Base-by-base conservation (phyloP, 2,329 filamentous ascomycete species). In the Knufia fluminis region DNA sequence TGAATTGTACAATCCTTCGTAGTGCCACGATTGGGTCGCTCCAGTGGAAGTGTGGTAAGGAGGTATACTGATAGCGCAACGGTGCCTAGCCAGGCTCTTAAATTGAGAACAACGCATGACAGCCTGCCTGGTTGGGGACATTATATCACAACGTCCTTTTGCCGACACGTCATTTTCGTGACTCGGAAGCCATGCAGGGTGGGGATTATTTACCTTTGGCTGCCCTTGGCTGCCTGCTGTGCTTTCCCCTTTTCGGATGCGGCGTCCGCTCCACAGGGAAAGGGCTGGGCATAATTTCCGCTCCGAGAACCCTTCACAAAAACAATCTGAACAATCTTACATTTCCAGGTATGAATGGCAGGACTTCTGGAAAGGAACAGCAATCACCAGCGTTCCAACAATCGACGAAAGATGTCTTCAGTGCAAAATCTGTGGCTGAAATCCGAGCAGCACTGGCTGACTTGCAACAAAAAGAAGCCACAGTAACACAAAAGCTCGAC, bases 401-500 rank as follows among this genome's bases (percentile, higher is more conserved):
- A 17, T 35, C 54, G n/a, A 17, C 56, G 14, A 52, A 59, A 31
- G 63, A 67, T 61, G 74, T 92, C 62, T 80, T 80, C 69, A 78
- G 83, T 70, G 86, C 86, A 59, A 77, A 78, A 58, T 86, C 81
- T 59, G 76, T 90, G 57, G 77, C 83, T 57, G 86, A 94, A 55
- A 85, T 98, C 64, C 85, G 84, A 62, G 78, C 82, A 53, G 82
- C 85, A 48, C 79, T 98, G 56, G 76, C 80, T 38, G 74, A 81
- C 58, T 80, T 97, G 46, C 85, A 90, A 62, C 70, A 75, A 46
- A 85, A 85, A 62, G 90, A 97, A 68, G 76, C 81, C 54, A 69
- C 76, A 48, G 80, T 96, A 55, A 87, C 84, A 1, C 74, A 76
- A 48, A 83, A 82, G 40, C 80, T 97, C 39, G 80, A 91, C 66